These are phyloP conservation scores for Blumeriella jaapii DNA, from an alignment of 2,329 filamentous ascomycete genomes.

Conservation along the genomic window DNA sequence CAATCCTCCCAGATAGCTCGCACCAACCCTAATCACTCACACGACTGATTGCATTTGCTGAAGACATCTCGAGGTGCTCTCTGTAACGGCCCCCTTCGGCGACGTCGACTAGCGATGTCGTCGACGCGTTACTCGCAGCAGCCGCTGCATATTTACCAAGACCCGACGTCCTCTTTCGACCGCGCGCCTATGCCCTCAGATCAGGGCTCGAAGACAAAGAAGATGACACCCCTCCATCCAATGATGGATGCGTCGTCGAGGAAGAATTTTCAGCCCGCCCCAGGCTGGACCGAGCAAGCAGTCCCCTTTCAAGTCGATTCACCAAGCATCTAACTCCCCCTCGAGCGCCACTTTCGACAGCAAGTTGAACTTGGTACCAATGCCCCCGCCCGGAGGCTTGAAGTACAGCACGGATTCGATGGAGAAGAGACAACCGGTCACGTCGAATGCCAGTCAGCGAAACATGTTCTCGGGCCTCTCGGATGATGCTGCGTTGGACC, in stretches of 20 bases:
- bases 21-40: too few species aligned
- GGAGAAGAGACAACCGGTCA: constrained; percentile 50
- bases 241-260: constrained; percentile 32
- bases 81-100: too few species aligned
- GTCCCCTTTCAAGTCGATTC: constrained; percentile 58
- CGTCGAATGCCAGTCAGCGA: constrained; percentile 49
- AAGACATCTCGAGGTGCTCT: too few species aligned
- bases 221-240: constrained; percentile 30
- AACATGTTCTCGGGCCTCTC: constrained; percentile 34
- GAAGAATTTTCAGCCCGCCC: constrained; percentile 56
- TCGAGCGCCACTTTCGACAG: constrained; percentile 49
- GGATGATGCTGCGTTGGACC: constrained; percentile 31
- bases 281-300: constrained; percentile 38
- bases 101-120: constrained; percentile 32
- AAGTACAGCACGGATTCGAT: constrained; percentile 53
- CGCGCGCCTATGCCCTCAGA: constrained; percentile 25
- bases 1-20: constrained; percentile 10
- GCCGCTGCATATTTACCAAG: constrained; percentile 47
- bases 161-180: constrained; percentile 35
- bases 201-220: constrained; percentile 16
- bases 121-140: constrained; percentile 41
- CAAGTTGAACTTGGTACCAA: constrained; percentile 54
- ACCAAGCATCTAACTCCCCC: constrained; percentile 44
- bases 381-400: constrained; percentile 50
- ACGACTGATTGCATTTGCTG: constrained; percentile 10